phyloP scores from a whole-genome alignment of 495 filamentous ascomycete genomes.

The Aspergillus sparsus region DNA sequence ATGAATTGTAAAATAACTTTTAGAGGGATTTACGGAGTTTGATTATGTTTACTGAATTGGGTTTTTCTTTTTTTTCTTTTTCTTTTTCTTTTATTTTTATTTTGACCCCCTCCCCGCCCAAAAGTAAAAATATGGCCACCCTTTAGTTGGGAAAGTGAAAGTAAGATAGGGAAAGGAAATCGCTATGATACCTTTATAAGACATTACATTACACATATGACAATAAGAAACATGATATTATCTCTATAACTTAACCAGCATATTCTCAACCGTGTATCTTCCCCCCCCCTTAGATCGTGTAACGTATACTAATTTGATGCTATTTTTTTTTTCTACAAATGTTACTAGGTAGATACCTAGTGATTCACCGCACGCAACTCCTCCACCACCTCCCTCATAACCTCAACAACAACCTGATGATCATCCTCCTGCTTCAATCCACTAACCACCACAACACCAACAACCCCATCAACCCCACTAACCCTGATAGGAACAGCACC shows the following conservation, averaged over 20 bases:
- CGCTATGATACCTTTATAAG: slow-evolving; percentile 38
- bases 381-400: slow-evolving; percentile 39
- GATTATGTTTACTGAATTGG: slow-evolving; percentile 26
- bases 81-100: slow-evolving; percentile 4
- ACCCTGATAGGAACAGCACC: slow-evolving; percentile 72
- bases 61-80: slow-evolving; percentile 26
- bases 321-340: background rate
- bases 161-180: slow-evolving; percentile 15
- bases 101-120: background rate
- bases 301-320: no score
- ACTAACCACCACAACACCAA: slow-evolving; percentile 73
- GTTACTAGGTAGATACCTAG: background rate
- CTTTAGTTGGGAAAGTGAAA: background rate
- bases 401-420: slow-evolving; percentile 71
- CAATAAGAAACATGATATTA: no score
- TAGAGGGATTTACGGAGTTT: slow-evolving; percentile 51
- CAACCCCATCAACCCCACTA: slow-evolving; percentile 66
- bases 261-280: background rate
- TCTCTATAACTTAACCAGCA: no score
- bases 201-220: background rate
- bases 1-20: slow-evolving; percentile 76
- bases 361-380: slow-evolving; percentile 39
- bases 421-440: slow-evolving; percentile 77
- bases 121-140: no score
- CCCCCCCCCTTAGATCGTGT: background rate